Conservation (phyloP, 768 basidiomycete genomes). For the Lactarius vividus region DNA sequence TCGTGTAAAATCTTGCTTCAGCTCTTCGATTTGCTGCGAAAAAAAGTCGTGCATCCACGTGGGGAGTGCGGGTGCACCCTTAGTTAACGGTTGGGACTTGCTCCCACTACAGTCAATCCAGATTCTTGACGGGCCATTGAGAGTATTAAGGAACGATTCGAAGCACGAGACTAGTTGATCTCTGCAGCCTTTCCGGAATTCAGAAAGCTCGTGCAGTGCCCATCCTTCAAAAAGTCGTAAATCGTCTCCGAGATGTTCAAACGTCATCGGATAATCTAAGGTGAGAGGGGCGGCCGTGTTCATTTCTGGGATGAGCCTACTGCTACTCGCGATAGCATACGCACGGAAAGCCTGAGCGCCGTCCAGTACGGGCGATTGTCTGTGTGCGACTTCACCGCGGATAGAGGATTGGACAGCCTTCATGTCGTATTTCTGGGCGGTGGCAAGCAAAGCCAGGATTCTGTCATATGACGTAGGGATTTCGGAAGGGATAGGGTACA, state of each 20-base stretch:
- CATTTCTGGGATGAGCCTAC: constrained; percentile 1
- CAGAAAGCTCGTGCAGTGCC: not conserved
- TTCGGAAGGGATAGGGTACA: constrained; percentile 19
- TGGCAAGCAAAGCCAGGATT: constrained; percentile 15
- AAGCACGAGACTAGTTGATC: not conserved
- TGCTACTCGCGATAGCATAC: constrained; percentile 22
- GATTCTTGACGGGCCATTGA: not conserved
- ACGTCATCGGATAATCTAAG: not conserved
- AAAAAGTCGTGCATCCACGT: not conserved
- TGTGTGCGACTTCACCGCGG: not conserved
- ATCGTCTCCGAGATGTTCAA: constrained; percentile 1
- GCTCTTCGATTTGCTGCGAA: not conserved
- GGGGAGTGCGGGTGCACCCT: not conserved
- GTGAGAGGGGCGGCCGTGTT: not conserved
- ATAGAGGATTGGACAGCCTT: not conserved
- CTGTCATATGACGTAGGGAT: not conserved
- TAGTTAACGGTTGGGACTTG: not conserved
- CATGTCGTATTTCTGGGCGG: constrained; percentile 32
- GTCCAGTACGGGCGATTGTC: not conserved
- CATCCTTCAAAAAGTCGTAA: not conserved
- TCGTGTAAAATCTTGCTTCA: not conserved
- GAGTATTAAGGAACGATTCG: not conserved
- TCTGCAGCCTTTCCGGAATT: not conserved
- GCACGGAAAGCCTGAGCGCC: constrained; percentile 17
- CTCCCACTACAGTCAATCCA: not conserved